Evolutionary conservation across 371 early-diverging fungal species (phyloP), one percentile per base, ranked within the genome.

Genomic region (Circinella umbellata): DNA sequence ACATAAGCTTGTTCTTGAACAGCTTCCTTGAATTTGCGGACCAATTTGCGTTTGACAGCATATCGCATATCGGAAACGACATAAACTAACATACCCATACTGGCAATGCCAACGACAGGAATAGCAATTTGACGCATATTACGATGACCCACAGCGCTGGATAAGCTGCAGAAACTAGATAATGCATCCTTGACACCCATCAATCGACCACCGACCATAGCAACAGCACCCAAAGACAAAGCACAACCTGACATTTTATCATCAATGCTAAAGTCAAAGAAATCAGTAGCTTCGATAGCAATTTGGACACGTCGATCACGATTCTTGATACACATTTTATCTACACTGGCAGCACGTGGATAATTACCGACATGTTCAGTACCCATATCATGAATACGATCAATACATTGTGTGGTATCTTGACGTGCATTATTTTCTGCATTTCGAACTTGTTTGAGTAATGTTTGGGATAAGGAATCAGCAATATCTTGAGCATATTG

Each of bases 1-100:
- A 92, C 88, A 72, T 94, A 92, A 7, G 83, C 79, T 3, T 86
- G 75, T 53, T 90, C 88, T 63, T 80, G 82, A 38, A 92, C 87
- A 42, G 92, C 92, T 7, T 84, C 73, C 69, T 90, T 87, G 67
- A 96, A 86, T 72, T 96, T 92, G 62, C 83, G 81, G 13, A 92
- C 80, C 51, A 96, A 85, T 76, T 96, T 95, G 72, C 92, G 90
- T 54, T 94, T 89, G 66, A 98, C 88, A 0, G 90, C 90, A 64
- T 84, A 76, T 68, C 91, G 91, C 91, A 96, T 92, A 75, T 96
- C 96, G 4, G 92, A 88, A 4, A 95, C 87, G 63, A 93, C 83
- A 73, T 93, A 96, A 62, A 92, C 79, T 59, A 95, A 73, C 6
- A 91, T 76, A 63, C 95, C 95, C 68, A 90, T 73, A 82, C 91